Evolutionary conservation across 2,329 filamentous ascomycete genomes (phyloP).

Genomic region (Cladosporium sp.): DNA sequence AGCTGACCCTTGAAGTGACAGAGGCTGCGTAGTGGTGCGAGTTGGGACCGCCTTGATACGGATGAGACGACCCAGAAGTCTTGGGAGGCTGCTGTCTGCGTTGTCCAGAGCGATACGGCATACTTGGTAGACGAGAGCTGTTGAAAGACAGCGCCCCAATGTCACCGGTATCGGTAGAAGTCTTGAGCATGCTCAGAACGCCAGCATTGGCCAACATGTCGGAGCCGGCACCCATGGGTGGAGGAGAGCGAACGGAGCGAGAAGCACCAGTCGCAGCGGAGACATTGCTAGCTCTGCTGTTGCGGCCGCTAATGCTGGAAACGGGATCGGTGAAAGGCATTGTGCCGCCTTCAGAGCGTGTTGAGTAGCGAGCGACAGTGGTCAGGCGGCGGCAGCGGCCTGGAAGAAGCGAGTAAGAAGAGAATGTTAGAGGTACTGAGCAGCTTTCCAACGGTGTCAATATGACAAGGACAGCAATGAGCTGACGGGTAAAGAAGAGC

Average conservation of each 20-base stretch:
- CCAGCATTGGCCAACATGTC: constrained; percentile 35
- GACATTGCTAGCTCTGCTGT: constrained; percentile 44
- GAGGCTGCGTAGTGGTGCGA: constrained; percentile 35
- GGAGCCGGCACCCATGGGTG: constrained; percentile 27
- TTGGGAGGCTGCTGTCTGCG: constrained; percentile 33
- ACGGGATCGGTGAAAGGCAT: constrained; percentile 45
- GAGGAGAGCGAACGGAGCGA: constrained; percentile 26
- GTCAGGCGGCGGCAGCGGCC: constrained; percentile 18
- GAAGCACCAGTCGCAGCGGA: constrained; percentile 34
- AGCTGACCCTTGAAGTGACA: constrained; percentile 38
- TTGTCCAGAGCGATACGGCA: constrained; percentile 34
- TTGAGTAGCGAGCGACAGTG: constrained; percentile 21
- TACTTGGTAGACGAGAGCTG: constrained; percentile 34
- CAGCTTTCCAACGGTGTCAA: constrained; percentile 28
- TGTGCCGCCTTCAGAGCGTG: constrained; percentile 30
- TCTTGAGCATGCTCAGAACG: constrained; percentile 48
- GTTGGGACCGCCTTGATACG: constrained; percentile 24
- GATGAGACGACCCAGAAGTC: constrained; percentile 38
- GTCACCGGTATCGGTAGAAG: constrained; percentile 46
- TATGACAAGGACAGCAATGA: constrained; percentile 20
- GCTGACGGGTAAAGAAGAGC: constrained; percentile 18
- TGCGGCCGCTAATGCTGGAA: constrained; percentile 43
- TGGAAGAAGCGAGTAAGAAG: constrained; percentile 11
- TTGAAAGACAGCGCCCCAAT: constrained; percentile 39
- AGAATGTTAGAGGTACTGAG: constrained; percentile 9